Evolutionary conservation across 495 filamentous ascomycete genomes (phyloP).

Genomic region (Trichoderma gamsii): DNA sequence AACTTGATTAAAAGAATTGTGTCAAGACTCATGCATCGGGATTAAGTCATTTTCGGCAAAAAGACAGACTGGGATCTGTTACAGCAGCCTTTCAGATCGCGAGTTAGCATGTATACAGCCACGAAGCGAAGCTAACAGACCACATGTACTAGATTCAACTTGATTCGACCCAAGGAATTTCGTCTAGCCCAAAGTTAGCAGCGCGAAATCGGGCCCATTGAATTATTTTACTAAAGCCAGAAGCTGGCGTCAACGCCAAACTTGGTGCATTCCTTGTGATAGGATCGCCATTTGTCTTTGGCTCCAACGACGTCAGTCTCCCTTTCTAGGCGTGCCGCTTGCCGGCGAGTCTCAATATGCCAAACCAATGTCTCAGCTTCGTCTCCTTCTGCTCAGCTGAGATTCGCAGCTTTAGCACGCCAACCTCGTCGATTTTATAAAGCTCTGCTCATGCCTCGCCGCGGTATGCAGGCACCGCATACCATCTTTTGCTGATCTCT

Average conservation of each 20-base stretch:
- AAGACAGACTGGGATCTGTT: no score
- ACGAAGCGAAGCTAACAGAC: no score
- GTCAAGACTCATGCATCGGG: no score
- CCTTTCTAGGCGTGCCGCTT: neutral
- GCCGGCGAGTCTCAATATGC: neutral
- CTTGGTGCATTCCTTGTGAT: no score
- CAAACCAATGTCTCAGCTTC: neutral
- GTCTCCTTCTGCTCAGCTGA: neutral
- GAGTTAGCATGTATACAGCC: no score
- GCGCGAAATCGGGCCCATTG: neutral
- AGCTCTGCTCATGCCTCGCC: neutral
- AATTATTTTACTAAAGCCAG: neutral
- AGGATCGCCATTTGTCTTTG: no score
- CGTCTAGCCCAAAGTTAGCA: neutral
- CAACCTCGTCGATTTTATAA: neutral
- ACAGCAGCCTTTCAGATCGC: no score
- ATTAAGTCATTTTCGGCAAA: no score
- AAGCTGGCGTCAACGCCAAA: no score
- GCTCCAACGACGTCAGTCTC: neutral
- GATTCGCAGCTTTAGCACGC: neutral
- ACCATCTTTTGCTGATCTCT: neutral
- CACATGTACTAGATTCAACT: no score
- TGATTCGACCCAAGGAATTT: neutral
- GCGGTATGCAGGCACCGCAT: neutral
- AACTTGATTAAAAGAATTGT: no score